Conservation (phyloP, 1,139 yeast genomes). For the Lodderomyces jiufengensis region DNA sequence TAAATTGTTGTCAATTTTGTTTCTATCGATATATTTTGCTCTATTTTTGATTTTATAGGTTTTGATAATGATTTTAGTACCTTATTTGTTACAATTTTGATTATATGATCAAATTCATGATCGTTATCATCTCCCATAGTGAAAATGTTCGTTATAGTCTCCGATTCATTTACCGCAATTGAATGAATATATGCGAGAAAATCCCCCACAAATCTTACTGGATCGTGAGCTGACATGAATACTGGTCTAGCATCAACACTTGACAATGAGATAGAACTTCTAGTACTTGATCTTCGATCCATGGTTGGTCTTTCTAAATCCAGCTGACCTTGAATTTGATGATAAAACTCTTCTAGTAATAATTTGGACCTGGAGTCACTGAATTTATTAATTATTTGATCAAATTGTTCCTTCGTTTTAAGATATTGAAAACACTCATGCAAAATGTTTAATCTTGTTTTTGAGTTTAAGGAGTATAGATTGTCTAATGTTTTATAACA, state of each 20-base stretch:
- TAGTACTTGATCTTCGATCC: slow-evolving; percentile 6
- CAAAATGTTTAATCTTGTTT: slow-evolving; percentile 25
- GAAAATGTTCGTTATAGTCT: slow-evolving; percentile 53
- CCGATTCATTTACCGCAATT: slow-evolving; percentile 84
- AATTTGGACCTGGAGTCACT: slow-evolving; percentile 56
- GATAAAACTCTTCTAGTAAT: slow-evolving; percentile 55
- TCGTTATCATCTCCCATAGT: slow-evolving; percentile 17
- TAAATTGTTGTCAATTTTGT: slow-evolving; percentile 52
- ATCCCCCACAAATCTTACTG: slow-evolving; percentile 80
- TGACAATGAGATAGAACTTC: slow-evolving; percentile 10
- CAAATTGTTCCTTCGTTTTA: slow-evolving; percentile 42
- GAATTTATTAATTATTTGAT: slow-evolving; percentile 42
- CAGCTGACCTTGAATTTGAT: slow-evolving; percentile 39
- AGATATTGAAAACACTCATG: slow-evolving; percentile 34
- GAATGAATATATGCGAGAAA: slow-evolving; percentile 86
- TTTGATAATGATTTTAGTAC: slow-evolving; percentile 34
- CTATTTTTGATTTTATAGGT: slow-evolving; percentile 49
- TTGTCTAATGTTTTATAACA: slow-evolving; percentile 36
- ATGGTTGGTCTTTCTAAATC: slow-evolving; percentile 4
- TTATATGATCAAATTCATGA: slow-evolving; percentile 22
- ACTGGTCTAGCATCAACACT: slow-evolving; percentile 43
- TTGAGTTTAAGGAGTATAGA: slow-evolving; percentile 30
- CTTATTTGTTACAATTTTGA: slow-evolving; percentile 32
- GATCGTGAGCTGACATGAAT: slow-evolving; percentile 71
- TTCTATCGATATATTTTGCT: slow-evolving; percentile 67